Percentiles rank a stretch among this genome's conserved stretches.
phyloP scores from a whole-genome alignment of 345 rosid species.

The Psidium friedrichsthalianum region DNA sequence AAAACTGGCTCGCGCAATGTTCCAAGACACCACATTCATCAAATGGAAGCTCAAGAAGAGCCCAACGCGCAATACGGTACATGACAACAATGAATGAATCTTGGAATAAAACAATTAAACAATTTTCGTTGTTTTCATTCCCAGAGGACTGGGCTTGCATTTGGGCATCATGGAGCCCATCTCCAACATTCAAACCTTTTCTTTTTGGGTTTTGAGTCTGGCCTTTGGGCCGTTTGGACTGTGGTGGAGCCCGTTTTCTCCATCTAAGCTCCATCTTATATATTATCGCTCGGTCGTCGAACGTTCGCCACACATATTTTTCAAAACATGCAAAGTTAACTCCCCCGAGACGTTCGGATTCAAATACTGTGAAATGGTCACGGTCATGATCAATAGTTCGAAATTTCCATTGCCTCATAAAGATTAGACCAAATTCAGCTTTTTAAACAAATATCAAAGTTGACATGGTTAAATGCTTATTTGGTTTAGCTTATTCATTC shows the following conservation, averaged over 20 bases:
- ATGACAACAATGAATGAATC: neutral
- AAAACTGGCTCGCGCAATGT: neutral
- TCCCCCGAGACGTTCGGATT: neutral
- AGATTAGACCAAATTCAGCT: neutral
- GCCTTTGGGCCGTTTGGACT: neutral
- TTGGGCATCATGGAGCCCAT: neutral
- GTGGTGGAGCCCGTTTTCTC: neutral
- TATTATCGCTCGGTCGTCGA: neutral
- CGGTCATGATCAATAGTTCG: neutral
- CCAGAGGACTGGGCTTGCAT: neutral
- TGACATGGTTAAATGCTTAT: too few relatives aligned
- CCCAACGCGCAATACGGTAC: neutral
- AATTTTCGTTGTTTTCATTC: neutral
- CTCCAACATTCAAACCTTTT: neutral
- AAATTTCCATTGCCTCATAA: neutral
- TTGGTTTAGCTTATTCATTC: too few relatives aligned
- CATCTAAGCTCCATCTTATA: neutral
- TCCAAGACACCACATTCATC: neutral
- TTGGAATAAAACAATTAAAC: neutral
- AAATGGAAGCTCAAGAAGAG: neutral
- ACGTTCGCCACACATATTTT: too few relatives aligned
- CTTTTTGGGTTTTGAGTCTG: neutral
- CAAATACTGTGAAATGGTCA: neutral
- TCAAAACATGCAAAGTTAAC: neutral
- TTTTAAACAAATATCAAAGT: neutral